Conservation (phyloP, 164 flowering plant species). For the Warburgia ugandensis region DNA sequence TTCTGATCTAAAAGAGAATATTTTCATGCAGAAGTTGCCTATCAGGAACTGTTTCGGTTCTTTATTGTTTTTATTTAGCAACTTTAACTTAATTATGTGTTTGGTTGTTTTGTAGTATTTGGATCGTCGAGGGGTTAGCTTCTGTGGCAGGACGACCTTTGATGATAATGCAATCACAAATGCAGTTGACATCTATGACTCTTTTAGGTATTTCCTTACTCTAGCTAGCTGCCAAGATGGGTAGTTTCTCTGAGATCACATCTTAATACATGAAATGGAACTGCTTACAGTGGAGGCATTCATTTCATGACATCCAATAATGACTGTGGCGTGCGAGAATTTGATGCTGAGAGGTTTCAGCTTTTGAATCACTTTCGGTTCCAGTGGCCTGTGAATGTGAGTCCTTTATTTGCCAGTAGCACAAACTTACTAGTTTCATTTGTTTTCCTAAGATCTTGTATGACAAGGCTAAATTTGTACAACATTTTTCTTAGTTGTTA, state of each 20-base stretch:
- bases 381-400: slow-evolving; percentile 78
- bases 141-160: slow-evolving; percentile 51
- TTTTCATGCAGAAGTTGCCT: too few relatives aligned
- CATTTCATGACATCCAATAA: slow-evolving; percentile 68
- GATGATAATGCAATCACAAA: slow-evolving; percentile 69
- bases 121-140: slow-evolving; percentile 54
- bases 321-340: slow-evolving; percentile 59
- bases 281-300: slow-evolving; percentile 39
- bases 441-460: neutral
- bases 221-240: neutral
- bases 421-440: neutral
- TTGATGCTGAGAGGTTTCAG: slow-evolving; percentile 59
- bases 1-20: too few relatives aligned
- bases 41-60: too few relatives aligned
- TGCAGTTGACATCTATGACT: slow-evolving; percentile 61
- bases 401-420: slow-evolving; percentile 10
- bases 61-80: too few relatives aligned
- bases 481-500: neutral
- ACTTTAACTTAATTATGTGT: too few relatives aligned
- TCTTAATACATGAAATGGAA: slow-evolving; percentile 3
- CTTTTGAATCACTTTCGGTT: slow-evolving; percentile 48
- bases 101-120: too few relatives aligned
- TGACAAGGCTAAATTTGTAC: neutral
- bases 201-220: slow-evolving; percentile 32
- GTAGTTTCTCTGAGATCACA: neutral